phyloP scores from a whole-genome alignment of 2,329 filamentous ascomycete genomes.

The Cladosporium austrohemisphaericum region DNA sequence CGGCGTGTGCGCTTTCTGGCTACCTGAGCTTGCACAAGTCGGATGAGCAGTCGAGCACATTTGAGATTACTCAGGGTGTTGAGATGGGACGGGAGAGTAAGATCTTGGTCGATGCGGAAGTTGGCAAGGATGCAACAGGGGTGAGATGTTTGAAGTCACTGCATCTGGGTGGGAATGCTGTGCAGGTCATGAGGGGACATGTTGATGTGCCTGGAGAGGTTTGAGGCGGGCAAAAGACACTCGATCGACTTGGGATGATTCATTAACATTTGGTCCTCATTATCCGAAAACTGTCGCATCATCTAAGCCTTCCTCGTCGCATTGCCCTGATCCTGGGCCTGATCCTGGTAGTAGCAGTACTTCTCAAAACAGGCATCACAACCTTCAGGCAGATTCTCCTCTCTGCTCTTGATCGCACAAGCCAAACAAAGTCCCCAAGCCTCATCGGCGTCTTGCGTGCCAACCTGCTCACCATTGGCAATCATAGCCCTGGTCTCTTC shows the following conservation, averaged over 20 bases:
- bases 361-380: conserved; percentile 41
- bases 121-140: conserved; percentile 32
- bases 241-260: too few relatives aligned
- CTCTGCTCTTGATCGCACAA: conserved; percentile 41
- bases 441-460: conserved; percentile 34
- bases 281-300: too few relatives aligned
- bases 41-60: conserved; percentile 33
- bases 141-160: conserved; percentile 39
- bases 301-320: too few relatives aligned
- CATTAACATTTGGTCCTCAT: too few relatives aligned
- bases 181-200: conserved; percentile 45
- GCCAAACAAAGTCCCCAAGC: conserved; percentile 41
- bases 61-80: conserved; percentile 46
- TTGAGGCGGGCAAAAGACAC: too few relatives aligned
- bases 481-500: conserved; percentile 39
- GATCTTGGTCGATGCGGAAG: conserved; percentile 44
- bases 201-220: too few relatives aligned
- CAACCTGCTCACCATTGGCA: conserved; percentile 39
- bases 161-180: conserved; percentile 34
- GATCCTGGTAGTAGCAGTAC: too few relatives aligned
- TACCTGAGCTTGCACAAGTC: conserved; percentile 40
- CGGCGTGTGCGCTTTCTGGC: conserved; percentile 44
- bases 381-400: conserved; percentile 29
- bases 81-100: conserved; percentile 51
- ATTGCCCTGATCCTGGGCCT: too few relatives aligned